phyloP scores from a whole-genome alignment of 768 basidiomycete genomes.

The Auricularia heimuer region DNA sequence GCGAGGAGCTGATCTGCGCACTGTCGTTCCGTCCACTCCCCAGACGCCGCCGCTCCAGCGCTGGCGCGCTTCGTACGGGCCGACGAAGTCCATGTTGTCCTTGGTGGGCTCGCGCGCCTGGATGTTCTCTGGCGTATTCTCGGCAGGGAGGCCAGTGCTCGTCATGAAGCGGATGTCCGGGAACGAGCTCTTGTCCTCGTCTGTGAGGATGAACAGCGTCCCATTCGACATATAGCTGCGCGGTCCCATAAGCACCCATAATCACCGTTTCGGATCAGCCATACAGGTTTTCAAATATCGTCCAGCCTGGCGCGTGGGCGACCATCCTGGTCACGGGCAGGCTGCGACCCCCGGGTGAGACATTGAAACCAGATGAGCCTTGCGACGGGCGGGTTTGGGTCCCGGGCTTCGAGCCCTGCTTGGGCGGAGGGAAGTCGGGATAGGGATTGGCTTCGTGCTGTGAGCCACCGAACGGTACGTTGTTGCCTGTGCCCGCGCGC shows the following conservation, averaged over 20 bases:
- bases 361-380: not conserved
- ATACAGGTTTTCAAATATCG: constrained; percentile 59
- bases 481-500: not conserved
- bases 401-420: not conserved
- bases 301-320: constrained; percentile 75
- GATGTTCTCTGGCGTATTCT: constrained; percentile 54
- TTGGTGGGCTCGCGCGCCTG: constrained; percentile 56
- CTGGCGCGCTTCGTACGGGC: constrained; percentile 44
- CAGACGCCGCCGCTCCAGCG: constrained; percentile 60
- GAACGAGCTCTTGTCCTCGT: constrained; percentile 29
- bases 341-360: not conserved
- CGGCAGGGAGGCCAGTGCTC: constrained; percentile 52
- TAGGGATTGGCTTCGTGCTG: not conserved
- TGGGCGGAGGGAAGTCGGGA: not conserved
- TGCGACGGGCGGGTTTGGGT: not conserved
- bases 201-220: constrained; percentile 61
- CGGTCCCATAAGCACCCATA: not conserved
- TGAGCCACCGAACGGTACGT: not conserved
- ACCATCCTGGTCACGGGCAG: constrained; percentile 48
- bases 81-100: constrained; percentile 52
- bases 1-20: constrained; percentile 24
- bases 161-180: constrained; percentile 49
- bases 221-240: constrained; percentile 66
- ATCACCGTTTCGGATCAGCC: not conserved
- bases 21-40: constrained; percentile 65